Evolutionary conservation across 805 yeast species (phyloP), one percentile per base, ranked within the genome.

Genomic region (Brettanomyces bruxellensis): DNA sequence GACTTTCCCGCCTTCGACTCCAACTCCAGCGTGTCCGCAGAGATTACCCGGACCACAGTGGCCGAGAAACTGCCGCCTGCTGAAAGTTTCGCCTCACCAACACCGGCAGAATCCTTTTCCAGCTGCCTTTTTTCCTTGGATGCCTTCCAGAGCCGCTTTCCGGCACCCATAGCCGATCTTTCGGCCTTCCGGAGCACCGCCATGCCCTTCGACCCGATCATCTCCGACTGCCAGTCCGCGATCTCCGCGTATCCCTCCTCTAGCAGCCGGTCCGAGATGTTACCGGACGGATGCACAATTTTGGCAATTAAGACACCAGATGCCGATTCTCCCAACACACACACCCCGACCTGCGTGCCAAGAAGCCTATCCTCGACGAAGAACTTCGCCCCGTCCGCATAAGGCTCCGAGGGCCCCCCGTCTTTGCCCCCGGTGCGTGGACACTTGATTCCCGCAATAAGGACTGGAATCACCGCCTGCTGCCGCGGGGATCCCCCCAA

Each of bases 211-310:
- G 88, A 67, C 4, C 95, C 95, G 47, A 87, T 67, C 38, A 78
- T 55, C 12, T 75, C 58, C 1, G 88, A 77, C 60, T 88, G 95
- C 88, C 91, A 82, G 60, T 87, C 95, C 25, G 80, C 76, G 43
- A 86, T 79, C 52, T 79, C 81, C 11, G 83, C 95, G 30, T 82
- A 70, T 9, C 96, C 96, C 46, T 70, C 71, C 47, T 74, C 78
- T 48, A 87, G 70, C 47, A 87, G 66, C 51, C 77, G 76, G 52
- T 79, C 84, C 48, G 83, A 78, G 55, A 86, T 80, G 50, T 81
- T 80, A 14, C 95, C 95, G 4, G 85, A 83, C 32, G 95, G 87
- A 57, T 85, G 91, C 46, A 69, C 58, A 35, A 86, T 61, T 42
- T 75, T 65, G 18, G 73, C 85, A 46, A 82, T 68, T 7, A 82